Percentiles rank a stretch among this genome's conserved stretches.
Evolutionary conservation across 495 filamentous ascomycete genomes (phyloP).

Genomic region (Aspergillus asperescens): DNA sequence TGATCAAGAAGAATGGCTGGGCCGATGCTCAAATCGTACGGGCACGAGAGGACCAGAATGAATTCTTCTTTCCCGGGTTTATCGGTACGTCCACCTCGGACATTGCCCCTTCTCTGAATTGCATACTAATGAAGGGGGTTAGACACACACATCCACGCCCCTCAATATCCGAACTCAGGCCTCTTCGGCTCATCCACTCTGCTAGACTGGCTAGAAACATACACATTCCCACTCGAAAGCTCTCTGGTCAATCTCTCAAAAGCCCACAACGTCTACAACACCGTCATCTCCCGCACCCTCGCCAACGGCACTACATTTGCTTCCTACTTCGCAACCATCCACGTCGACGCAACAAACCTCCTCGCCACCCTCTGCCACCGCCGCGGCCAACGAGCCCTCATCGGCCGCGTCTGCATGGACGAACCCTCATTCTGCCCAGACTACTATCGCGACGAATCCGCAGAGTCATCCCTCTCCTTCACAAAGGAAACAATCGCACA

Average conservation of each 20-base stretch:
- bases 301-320: conserved; percentile 86
- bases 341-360: conserved; percentile 77
- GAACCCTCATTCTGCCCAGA: conserved; percentile 53
- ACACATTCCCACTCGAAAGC: conserved; percentile 91
- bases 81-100: conserved; percentile 54
- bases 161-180: conserved; percentile 88
- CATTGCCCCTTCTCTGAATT: background rate
- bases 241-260: conserved; percentile 49
- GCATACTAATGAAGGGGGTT: conserved; percentile 8
- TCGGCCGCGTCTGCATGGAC: conserved; percentile 93
- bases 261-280: conserved; percentile 59
- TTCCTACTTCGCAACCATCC: conserved; percentile 85
- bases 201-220: conserved; percentile 83
- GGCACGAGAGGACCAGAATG: conserved; percentile 35
- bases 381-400: conserved; percentile 79
- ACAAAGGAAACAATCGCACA: conserved; percentile 61
- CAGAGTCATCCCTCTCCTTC: conserved; percentile 49
- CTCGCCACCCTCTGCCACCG: conserved; percentile 73
- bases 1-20: conserved; percentile 45
- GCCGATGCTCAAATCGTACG: conserved; percentile 16
- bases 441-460: conserved; percentile 67
- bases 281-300: conserved; percentile 71
- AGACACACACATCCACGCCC: conserved; percentile 94
- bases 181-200: conserved; percentile 88
- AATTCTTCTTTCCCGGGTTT: conserved; percentile 93